A percentile compares a stretch with the other conserved stretches of the same genome.
Evolutionary conservation across 139 green algal species (phyloP).

Genomic region (Chlamydomonas asymmetrica): DNA sequence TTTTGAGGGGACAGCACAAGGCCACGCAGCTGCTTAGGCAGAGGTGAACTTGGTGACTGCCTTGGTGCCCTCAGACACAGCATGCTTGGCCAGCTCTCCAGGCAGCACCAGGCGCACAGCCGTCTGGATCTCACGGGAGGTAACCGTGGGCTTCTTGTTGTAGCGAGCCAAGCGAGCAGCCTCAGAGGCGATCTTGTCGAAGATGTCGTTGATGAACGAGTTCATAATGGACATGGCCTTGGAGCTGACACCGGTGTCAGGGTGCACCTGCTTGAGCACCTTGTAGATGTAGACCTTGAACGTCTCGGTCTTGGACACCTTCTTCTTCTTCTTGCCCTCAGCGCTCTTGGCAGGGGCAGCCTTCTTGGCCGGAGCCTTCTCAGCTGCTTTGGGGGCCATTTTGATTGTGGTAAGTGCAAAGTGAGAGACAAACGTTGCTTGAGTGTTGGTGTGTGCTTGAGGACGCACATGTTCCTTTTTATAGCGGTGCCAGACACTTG

Average conservation of each 20-base stretch:
- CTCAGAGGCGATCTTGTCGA: conserved; percentile 87
- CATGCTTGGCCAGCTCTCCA: conserved; percentile 87
- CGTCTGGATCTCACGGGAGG: conserved; percentile 86
- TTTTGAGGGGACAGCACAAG: neutral
- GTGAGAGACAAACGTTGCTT: too few species aligned
- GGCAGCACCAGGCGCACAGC: conserved; percentile 81
- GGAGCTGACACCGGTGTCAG: conserved; percentile 93
- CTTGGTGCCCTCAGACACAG: conserved; percentile 82
- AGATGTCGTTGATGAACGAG: conserved; percentile 71
- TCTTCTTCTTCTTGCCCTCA: too few species aligned
- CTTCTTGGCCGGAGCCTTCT: too few species aligned
- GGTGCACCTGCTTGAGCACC: conserved; percentile 90
- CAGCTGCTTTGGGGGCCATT: too few species aligned
- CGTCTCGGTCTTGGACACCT: too few species aligned
- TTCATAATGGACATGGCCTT: conserved; percentile 98
- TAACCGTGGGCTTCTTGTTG: conserved; percentile 87
- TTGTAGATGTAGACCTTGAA: conserved; percentile 99
- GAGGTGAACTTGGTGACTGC: conserved; percentile 89
- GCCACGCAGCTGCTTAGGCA: conserved; percentile 42
- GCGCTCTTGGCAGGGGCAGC: too few species aligned
- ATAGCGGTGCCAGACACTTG: too few species aligned
- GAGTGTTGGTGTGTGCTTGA: too few species aligned
- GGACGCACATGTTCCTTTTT: too few species aligned
- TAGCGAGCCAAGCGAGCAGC: conserved; percentile 65
- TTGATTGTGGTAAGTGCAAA: too few species aligned